A percentile compares a stretch with the other conserved stretches of the same genome.
Conservation (phyloP, 2,329 filamentous ascomycete genomes). For the Hypoxylon sp. region DNA sequence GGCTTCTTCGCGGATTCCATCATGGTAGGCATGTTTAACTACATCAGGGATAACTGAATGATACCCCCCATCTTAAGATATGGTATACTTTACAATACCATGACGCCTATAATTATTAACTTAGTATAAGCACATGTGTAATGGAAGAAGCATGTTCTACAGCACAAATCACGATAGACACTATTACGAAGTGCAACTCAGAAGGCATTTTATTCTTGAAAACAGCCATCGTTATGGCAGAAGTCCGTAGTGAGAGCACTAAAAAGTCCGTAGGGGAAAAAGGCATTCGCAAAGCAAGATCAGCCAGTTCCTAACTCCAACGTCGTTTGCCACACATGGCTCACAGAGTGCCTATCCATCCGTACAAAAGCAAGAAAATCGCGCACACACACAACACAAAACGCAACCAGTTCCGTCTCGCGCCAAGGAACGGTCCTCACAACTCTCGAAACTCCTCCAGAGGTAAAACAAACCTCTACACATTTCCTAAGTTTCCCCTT, state of each 20-base stretch:
- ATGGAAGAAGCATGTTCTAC: slow-evolving; percentile 4
- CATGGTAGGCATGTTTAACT: slow-evolving; percentile 27
- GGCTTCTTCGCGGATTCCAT: slow-evolving; percentile 39
- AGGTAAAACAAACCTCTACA: slow-evolving; percentile 33
- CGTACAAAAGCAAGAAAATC: slow-evolving; percentile 23
- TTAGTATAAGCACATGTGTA: neutral
- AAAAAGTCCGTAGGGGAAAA: slow-evolving; percentile 22
- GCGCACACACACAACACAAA: slow-evolving; percentile 8
- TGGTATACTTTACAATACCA: slow-evolving; percentile 1
- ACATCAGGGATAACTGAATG: slow-evolving; percentile 35
- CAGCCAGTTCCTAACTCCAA: slow-evolving; percentile 31
- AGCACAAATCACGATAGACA: neutral
- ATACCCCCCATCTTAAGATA: slow-evolving; percentile 36
- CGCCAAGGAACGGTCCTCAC: slow-evolving; percentile 17
- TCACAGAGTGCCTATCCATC: slow-evolving; percentile 16
- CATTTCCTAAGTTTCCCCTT: slow-evolving; percentile 27
- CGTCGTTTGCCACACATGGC: slow-evolving; percentile 21
- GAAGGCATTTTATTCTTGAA: neutral
- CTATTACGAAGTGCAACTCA: neutral
- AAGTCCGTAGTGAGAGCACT: slow-evolving; percentile 28
- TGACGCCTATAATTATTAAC: too few species aligned
- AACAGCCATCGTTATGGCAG: slow-evolving; percentile 21
- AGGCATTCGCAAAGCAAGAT: slow-evolving; percentile 11
- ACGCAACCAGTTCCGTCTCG: slow-evolving; percentile 8
- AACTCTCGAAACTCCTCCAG: slow-evolving; percentile 35